A percentile compares a stretch with the other conserved stretches of the same genome.
phyloP scores from a whole-genome alignment of 225 moss, liverwort and hornwort genomes.

The Pseudisothecium myosuroides region DNA sequence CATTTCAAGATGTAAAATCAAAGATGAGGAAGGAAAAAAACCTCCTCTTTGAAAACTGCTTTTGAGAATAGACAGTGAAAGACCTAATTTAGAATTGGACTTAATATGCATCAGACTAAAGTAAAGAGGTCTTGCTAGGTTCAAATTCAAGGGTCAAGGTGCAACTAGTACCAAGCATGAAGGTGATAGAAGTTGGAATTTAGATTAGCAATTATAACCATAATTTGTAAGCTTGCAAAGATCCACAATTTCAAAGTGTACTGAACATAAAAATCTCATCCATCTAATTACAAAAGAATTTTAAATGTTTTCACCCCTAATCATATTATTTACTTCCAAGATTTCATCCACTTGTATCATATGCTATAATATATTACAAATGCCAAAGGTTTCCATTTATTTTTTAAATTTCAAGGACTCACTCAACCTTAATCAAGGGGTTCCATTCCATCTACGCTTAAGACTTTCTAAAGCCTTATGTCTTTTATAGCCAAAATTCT shows the following conservation, averaged over 20 bases:
- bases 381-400: too few relatives aligned
- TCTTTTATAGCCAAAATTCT: not conserved
- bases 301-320: not conserved
- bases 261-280: not conserved
- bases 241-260: not conserved
- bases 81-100: not conserved
- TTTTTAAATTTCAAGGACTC: not conserved
- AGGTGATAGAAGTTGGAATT: not conserved
- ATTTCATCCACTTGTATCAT: not conserved
- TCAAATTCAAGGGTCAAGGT: not conserved
- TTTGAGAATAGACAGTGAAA: not conserved
- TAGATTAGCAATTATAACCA: not conserved
- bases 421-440: not conserved
- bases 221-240: not conserved
- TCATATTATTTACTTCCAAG: not conserved
- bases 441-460: not conserved
- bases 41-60: rapidly evolving
- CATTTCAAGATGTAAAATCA: not conserved
- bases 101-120: too few relatives aligned
- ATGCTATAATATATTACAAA: not conserved
- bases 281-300: not conserved
- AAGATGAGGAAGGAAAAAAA: rapidly evolving
- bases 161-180: not conserved
- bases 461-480: not conserved
- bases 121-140: not conserved